These are phyloP conservation scores for Triglochin maritima DNA, from an alignment of 106 monocot genomes.

Conservation along the genomic window DNA sequence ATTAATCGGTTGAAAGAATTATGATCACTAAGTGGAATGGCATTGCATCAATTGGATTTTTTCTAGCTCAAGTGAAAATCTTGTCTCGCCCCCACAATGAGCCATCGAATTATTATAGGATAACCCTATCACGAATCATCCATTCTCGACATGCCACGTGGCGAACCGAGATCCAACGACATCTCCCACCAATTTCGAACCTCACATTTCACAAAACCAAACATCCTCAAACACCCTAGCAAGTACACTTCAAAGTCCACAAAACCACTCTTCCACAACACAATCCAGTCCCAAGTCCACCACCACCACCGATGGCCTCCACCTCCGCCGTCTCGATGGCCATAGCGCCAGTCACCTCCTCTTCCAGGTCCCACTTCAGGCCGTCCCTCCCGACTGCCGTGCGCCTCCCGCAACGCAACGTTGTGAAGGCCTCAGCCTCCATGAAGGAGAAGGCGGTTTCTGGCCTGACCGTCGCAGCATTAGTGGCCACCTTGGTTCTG, in stretches of 20 bases:
- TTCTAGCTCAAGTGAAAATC: too few relatives aligned
- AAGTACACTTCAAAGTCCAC: not conserved
- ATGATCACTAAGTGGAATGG: too few relatives aligned
- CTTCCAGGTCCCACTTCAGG: not conserved
- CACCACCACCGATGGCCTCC: constrained; percentile 9
- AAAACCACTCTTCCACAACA: not conserved
- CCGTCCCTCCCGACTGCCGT: not conserved
- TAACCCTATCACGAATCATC: not conserved
- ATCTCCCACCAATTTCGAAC: not conserved
- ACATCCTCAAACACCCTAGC: not conserved
- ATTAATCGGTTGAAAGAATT: too few relatives aligned
- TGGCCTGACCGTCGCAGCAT: constrained; percentile 25
- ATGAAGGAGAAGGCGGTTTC: constrained; percentile 13
- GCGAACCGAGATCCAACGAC: not conserved
- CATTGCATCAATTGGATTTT: too few relatives aligned
- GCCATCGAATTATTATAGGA: not conserved
- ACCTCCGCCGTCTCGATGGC: constrained; percentile 13
- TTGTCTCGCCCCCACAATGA: not conserved
- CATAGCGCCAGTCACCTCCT: constrained; percentile 1
- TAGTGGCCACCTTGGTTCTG: constrained; percentile 16
- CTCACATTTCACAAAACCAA: not conserved
- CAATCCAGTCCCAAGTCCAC: not conserved
- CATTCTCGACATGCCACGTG: not conserved
- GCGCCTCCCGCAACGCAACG: not conserved
- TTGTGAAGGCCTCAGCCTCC: constrained; percentile 1